Conservation (phyloP, 2,329 filamentous ascomycete species). For the Colletotrichum spaethianum region DNA sequence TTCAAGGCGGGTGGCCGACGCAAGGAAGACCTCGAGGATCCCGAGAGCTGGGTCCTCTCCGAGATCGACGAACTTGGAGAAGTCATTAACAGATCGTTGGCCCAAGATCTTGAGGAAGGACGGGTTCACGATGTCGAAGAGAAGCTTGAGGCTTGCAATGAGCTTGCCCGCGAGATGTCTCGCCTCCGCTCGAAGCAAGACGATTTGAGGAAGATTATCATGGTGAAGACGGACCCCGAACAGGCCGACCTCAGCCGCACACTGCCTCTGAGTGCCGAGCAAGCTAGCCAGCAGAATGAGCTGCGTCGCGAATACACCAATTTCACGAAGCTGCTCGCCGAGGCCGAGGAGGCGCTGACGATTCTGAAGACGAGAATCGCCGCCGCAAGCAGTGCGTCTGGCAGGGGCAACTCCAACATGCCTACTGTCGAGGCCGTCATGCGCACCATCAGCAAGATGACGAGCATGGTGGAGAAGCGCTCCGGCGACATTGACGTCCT, state of each 20-base stretch:
- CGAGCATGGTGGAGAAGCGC: conserved; percentile 89
- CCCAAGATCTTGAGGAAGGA: conserved; percentile 75
- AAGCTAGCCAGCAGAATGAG: conserved; percentile 86
- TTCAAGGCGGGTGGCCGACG: conserved; percentile 68
- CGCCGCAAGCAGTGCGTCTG: conserved; percentile 64
- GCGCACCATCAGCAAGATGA: conserved; percentile 94
- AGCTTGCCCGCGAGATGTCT: conserved; percentile 78
- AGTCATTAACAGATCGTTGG: conserved; percentile 75
- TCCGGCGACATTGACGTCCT: conserved; percentile 92
- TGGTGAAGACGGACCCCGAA: conserved; percentile 77
- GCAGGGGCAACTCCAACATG: conserved; percentile 63
- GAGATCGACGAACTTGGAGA: conserved; percentile 80
- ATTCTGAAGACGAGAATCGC: conserved; percentile 85
- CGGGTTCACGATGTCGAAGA: conserved; percentile 77
- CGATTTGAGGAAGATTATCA: conserved; percentile 83
- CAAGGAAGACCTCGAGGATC: conserved; percentile 77
- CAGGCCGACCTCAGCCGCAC: conserved; percentile 75
- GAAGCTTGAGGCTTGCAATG: conserved; percentile 78
- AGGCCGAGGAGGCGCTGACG: conserved; percentile 85
- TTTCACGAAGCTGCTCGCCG: conserved; percentile 80
- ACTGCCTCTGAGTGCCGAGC: conserved; percentile 86
- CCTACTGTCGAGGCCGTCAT: conserved; percentile 94
- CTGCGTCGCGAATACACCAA: conserved; percentile 81
- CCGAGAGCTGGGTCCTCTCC: conserved; percentile 80
- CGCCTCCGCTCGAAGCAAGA: conserved; percentile 82